A percentile compares a stretch with the other conserved stretches of the same genome.
These are phyloP conservation scores for Mycena venus DNA, from an alignment of 768 basidiomycete species.

Conservation along the genomic window DNA sequence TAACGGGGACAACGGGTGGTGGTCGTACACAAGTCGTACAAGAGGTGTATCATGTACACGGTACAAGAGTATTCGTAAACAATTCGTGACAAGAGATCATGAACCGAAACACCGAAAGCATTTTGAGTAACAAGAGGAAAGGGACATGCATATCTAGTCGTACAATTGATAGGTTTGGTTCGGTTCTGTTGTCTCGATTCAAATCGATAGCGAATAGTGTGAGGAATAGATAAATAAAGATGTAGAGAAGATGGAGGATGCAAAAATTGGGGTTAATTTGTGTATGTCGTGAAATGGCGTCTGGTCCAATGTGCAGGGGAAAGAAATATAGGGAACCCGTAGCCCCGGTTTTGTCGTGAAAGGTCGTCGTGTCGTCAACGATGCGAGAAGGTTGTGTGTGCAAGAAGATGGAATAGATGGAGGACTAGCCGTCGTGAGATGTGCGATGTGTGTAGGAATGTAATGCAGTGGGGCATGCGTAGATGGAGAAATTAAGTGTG, in stretches of 20 bases:
- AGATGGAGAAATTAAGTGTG: slow-evolving; percentile 21
- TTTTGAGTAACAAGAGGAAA: slow-evolving; percentile 46
- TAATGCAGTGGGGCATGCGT: slow-evolving; percentile 28
- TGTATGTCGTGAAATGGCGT: slow-evolving; percentile 26
- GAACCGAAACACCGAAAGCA: slow-evolving; percentile 44
- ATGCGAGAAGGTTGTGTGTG: slow-evolving; percentile 48
- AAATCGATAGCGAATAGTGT: slow-evolving; percentile 36
- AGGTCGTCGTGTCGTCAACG: slow-evolving; percentile 53
- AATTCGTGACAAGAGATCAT: slow-evolving; percentile 47
- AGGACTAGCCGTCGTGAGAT: slow-evolving; percentile 39
- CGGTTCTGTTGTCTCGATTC: slow-evolving; percentile 19
- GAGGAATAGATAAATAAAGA: slow-evolving; percentile 42
- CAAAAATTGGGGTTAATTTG: slow-evolving; percentile 21
- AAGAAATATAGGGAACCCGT: slow-evolving; percentile 35
- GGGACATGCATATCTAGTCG: slow-evolving; percentile 78
- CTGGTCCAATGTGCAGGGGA: slow-evolving; percentile 41
- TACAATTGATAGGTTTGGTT: slow-evolving; percentile 57
- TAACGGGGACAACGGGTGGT: slow-evolving; percentile 30
- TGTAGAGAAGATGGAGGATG: slow-evolving; percentile 30
- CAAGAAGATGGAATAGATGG: slow-evolving; percentile 35
- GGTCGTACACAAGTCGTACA: slow-evolving; percentile 32
- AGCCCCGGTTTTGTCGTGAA: slow-evolving; percentile 38
- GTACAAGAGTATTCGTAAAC: slow-evolving; percentile 40
- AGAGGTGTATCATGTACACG: slow-evolving; percentile 27
- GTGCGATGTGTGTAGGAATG: slow-evolving; percentile 38